phyloP scores from a whole-genome alignment of 805 yeast genomes.

The Torulaspora indica region DNA sequence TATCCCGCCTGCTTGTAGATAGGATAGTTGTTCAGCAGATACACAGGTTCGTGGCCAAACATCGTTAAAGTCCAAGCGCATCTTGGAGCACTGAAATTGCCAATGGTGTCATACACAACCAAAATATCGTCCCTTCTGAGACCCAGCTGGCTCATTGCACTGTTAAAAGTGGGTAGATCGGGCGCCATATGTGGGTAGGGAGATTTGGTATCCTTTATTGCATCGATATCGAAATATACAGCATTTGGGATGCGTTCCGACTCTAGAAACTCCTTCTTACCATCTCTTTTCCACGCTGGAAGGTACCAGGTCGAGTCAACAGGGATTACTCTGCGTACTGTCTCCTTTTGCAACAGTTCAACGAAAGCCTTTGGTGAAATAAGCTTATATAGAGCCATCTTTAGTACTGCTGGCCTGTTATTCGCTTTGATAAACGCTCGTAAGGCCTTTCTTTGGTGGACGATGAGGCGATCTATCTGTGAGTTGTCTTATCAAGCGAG shows the following conservation, averaged over 20 bases:
- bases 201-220: conserved; percentile 52
- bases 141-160: conserved; percentile 52
- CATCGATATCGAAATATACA: conserved; percentile 74
- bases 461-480: neutral
- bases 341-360: conserved; percentile 22
- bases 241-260: conserved; percentile 60
- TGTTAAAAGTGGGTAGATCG: conserved; percentile 47
- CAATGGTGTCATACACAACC: conserved; percentile 79
- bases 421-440: too few relatives aligned
- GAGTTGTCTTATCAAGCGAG: neutral
- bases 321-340: conserved; percentile 43
- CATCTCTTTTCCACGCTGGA: conserved; percentile 66
- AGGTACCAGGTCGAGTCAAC: conserved; percentile 91
- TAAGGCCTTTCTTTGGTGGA: too few relatives aligned
- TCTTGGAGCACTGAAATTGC: conserved; percentile 84
- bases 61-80: conserved; percentile 85
- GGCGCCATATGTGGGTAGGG: conserved; percentile 93
- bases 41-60: conserved; percentile 70
- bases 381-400: conserved; percentile 28
- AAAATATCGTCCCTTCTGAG: conserved; percentile 51
- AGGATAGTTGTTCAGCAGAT: conserved; percentile 64
- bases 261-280: conserved; percentile 49
- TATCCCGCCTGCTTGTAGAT: conserved; percentile 45
- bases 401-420: too few relatives aligned
- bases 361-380: conserved; percentile 29